Conservation (phyloP, 768 basidiomycete species). For the Tulasnella sp. region DNA sequence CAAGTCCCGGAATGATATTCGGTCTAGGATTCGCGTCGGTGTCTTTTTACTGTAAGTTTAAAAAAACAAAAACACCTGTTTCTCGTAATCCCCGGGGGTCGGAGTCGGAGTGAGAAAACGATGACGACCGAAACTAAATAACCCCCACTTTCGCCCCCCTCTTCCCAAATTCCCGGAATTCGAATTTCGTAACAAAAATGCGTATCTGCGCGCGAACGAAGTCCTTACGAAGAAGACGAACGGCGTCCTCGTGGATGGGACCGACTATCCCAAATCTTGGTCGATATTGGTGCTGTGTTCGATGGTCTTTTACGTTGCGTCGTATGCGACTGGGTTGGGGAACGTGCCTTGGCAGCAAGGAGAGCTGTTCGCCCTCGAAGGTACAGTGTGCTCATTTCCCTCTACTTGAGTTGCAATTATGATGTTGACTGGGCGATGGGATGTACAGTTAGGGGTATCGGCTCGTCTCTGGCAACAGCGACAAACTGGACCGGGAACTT, state of each 20-base stretch:
- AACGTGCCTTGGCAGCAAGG: constrained; percentile 87
- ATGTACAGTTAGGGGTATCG: constrained; percentile 74
- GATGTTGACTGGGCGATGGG: neutral
- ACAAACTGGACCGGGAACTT: constrained; percentile 77
- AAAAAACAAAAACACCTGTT: too few relatives aligned
- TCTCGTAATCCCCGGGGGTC: neutral
- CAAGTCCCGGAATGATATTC: constrained; percentile 68
- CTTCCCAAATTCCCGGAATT: neutral
- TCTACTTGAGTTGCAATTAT: neutral
- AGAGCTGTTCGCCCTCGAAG: constrained; percentile 74
- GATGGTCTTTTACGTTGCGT: constrained; percentile 81
- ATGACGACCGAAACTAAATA: neutral
- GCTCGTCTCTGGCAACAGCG: constrained; percentile 67
- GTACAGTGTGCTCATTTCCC: constrained; percentile 36
- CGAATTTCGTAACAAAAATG: neutral
- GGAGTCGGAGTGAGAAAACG: neutral
- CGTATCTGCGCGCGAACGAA: constrained; percentile 33
- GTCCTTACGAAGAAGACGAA: constrained; percentile 60
- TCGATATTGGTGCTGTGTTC: constrained; percentile 64
- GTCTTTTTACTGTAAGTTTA: constrained; percentile 58
- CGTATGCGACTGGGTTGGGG: constrained; percentile 73
- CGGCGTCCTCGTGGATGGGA: constrained; percentile 55
- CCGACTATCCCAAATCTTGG: constrained; percentile 57
- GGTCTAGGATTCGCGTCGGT: constrained; percentile 60
- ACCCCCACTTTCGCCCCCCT: neutral